phyloP scores from a whole-genome alignment of 306 rosid genomes.

The Trifolium repens region DNA sequence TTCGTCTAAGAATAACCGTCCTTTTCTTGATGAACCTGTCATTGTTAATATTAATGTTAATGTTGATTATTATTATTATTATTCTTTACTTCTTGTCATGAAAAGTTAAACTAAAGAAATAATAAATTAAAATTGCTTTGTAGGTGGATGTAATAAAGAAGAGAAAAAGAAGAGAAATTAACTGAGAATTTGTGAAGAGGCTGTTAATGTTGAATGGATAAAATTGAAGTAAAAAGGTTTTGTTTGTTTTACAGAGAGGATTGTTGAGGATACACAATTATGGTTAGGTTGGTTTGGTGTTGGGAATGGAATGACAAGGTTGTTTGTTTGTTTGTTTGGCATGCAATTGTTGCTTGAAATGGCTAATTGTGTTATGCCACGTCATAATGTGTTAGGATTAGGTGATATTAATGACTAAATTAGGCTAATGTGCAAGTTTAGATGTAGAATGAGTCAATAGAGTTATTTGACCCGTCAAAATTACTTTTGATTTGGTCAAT shows the following conservation, averaged over 20 bases:
- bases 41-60: conserved; percentile 9
- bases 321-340: not conserved
- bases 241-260: conserved; percentile 14
- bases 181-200: not conserved
- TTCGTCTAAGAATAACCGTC: conserved; percentile 43
- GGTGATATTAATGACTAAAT: conserved; percentile 22
- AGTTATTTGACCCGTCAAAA: not conserved
- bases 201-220: not conserved
- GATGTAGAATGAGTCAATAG: conserved; percentile 17
- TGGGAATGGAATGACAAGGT: conserved; percentile 3
- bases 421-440: not conserved
- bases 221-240: not conserved
- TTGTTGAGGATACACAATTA: not conserved
- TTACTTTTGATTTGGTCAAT: conserved; percentile 51
- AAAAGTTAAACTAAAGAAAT: not conserved
- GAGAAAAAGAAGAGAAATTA: not conserved
- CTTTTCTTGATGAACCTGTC: conserved; percentile 52
- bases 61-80: conserved; percentile 21
- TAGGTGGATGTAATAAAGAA: not conserved
- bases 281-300: conserved; percentile 11
- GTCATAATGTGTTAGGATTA: not conserved
- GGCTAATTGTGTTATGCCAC: conserved; percentile 25
- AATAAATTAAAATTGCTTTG: not conserved
- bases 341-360: not conserved
- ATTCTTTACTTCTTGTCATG: conserved; percentile 36